Evolutionary conservation across 2,329 filamentous ascomycete species (phyloP), one percentile per base, ranked within the genome.

Genomic region (Sphaceloma murrayae): DNA sequence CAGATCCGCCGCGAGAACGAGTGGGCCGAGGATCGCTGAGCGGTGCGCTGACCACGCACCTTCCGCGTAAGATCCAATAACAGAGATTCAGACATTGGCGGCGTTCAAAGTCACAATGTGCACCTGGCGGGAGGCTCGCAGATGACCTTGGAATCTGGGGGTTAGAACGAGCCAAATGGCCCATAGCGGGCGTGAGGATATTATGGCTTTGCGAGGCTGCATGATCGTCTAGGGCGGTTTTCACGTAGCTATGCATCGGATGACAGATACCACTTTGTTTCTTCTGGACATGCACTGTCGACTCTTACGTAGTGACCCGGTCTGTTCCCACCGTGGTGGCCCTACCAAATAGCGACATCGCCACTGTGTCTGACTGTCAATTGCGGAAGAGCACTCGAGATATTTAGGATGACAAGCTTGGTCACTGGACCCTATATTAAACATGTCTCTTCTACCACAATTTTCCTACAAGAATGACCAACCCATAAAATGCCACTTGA

Each of bases 1-100:
- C 91, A 98, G 74, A 98, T 72, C 52, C 68, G 68, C 49, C 67
- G 68, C 43, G 68, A 72, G 62, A 72, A 72, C 62, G 68, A 72
- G 64, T 72, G 68, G 68, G 60, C 60, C 24, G 60, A 63, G 57
- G 60, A 62, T 48, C 58, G 58, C 45, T 61, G 54, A 54, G 48
- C 43, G 40, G 34, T 11, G 32, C 6, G 13, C 10, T 21, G 18
- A 22, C 18, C 6, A 29, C 2, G n/a, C 38, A 42, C 13, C 16
- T 30, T 4, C 13, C 17, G 14, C 34, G 10, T 14, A n/a, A 26
- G 18, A 36, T 22, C 5, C 33, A 36, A 10, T n/a, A n/a, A n/a
- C n/a, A n/a, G n/a, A n/a, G n/a, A n/a, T n/a, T n/a, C n/a, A n/a
- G n/a, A n/a, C n/a, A n/a, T n/a, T n/a, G n/a, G n/a, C n/a, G n/a